A percentile compares a stretch with the other conserved stretches of the same genome.
Conservation (phyloP, 2,329 filamentous ascomycete genomes). For the Aspergillus sp. region DNA sequence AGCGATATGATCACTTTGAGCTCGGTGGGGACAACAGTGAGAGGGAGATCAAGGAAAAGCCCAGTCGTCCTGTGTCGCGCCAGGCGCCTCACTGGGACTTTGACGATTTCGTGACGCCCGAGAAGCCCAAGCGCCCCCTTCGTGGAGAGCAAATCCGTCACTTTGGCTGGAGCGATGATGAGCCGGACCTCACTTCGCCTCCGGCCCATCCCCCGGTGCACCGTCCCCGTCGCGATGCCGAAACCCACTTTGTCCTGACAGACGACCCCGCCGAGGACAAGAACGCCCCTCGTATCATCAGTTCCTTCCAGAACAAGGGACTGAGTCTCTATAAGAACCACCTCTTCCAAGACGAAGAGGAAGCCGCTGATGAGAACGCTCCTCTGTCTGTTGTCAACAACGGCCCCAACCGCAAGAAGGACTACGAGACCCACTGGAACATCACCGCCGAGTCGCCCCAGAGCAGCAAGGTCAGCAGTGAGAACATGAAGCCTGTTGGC, state of each 20-base stretch:
- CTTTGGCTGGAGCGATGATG: constrained; percentile 73
- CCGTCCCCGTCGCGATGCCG: constrained; percentile 75
- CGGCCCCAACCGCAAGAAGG: constrained; percentile 70
- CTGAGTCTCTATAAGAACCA: constrained; percentile 77
- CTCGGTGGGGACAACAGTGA: constrained; percentile 35
- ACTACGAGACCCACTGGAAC: constrained; percentile 76
- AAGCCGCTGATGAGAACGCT: constrained; percentile 28
- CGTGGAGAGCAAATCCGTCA: constrained; percentile 72
- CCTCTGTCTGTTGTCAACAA: constrained; percentile 71
- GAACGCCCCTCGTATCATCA: constrained; percentile 40
- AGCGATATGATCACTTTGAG: constrained; percentile 72
- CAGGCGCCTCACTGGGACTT: constrained; percentile 82
- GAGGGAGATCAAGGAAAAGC: constrained; percentile 29
- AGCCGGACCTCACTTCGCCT: constrained; percentile 45
- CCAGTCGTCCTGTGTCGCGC: constrained; percentile 40
- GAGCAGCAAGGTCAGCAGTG: constrained; percentile 41
- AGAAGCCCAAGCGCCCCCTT: constrained; percentile 68
- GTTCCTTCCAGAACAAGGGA: constrained; percentile 65
- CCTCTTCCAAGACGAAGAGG: constrained; percentile 64
- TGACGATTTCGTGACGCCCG: constrained; percentile 80
- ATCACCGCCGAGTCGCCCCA: constrained; percentile 61
- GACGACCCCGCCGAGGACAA: constrained; percentile 70
- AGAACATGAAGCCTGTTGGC: constrained; percentile 50
- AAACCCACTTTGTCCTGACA: constrained; percentile 79
- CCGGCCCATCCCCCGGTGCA: constrained; percentile 58